Evolutionary conservation across 2,329 filamentous ascomycete genomes (phyloP).

Genomic region (Sporothrix brasiliensis): DNA sequence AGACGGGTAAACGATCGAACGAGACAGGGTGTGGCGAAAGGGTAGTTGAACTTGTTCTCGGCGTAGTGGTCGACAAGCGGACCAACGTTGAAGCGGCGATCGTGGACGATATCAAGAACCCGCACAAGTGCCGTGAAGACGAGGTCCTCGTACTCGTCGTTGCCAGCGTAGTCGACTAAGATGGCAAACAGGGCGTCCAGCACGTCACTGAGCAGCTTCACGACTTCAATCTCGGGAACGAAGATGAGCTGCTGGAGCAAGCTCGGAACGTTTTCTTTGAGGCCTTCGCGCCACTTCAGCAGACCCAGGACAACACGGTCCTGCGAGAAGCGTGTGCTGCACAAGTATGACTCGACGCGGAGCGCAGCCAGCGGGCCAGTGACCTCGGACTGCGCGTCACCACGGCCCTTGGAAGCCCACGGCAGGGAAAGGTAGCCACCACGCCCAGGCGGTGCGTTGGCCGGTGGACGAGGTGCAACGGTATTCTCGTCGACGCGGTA

Average conservation of each 20-base stretch:
- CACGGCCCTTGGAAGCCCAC: constrained; percentile 71
- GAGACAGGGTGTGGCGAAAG: constrained; percentile 85
- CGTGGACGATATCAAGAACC: constrained; percentile 89
- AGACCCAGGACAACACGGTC: constrained; percentile 83
- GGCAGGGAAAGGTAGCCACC: constrained; percentile 85
- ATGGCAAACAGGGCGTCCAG: constrained; percentile 91
- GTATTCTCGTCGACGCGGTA: constrained; percentile 94
- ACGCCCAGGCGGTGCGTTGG: constrained; percentile 55
- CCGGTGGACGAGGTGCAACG: constrained; percentile 62
- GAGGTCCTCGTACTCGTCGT: constrained; percentile 88
- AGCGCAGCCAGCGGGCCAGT: constrained; percentile 81
- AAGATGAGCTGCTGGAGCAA: constrained; percentile 84
- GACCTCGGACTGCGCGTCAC: constrained; percentile 71
- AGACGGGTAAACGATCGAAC: constrained; percentile 84
- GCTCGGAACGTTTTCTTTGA: constrained; percentile 70
- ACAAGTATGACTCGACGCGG: constrained; percentile 79
- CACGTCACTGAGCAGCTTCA: constrained; percentile 87
- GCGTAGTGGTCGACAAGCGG: constrained; percentile 92
- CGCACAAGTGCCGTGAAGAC: constrained; percentile 89
- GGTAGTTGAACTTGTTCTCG: constrained; percentile 86
- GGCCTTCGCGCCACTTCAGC: constrained; percentile 80
- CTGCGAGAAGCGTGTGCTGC: constrained; percentile 93
- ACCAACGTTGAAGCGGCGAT: constrained; percentile 87
- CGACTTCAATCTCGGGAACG: constrained; percentile 95
- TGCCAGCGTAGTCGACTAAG: constrained; percentile 85